Evolutionary conservation across 2,329 filamentous ascomycete genomes (phyloP), one percentile per base, ranked within the genome.

Genomic region (Aaosphaeria arxii): DNA sequence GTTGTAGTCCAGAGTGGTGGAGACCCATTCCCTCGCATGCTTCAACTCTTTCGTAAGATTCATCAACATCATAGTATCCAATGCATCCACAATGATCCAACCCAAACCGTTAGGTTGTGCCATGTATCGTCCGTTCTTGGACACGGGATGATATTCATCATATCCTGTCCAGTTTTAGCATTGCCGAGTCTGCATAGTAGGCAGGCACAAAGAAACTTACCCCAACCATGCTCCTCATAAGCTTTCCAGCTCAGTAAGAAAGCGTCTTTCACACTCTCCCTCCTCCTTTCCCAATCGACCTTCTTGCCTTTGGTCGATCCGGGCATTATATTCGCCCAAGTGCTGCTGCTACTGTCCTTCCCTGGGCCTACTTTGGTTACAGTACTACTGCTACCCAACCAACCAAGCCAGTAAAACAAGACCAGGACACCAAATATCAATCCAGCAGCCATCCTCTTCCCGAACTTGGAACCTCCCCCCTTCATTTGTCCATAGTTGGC

Each of bases 11-110:
- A 97, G 73, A 6, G 85, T 85, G 4, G 84, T 86, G 1, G 88
- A 80, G 42, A 99, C 84, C 94, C 94, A 99, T 64, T 95, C 83
- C 47, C 92, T 81, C 30, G 94, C 92, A 63, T 95, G 85, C 35
- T 85, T 80, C 36, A 99, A 80, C 52, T 91, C 85, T 31, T 84
- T 87, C 11, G 92, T 97, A 55, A 96, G 78, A 69, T 97, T 97
- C 94, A 99, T 99, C 52, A 99, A 78, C 75, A 99, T 99, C 79
- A 97, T 82, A 1, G 94, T 99, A 71, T 99, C 94, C 54, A 99
- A 77, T 9, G 92, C 85, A 73, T 99, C 94, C 48, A 99, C 87
- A 53, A 99, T 96, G 63, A 97, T 97, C 94, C 95, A 99, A 30
- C 94, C 94, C 72, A 99, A 80, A 29, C 92, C 94, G 53, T 89